Base-by-base conservation (phyloP, 2,329 filamentous ascomycete genomes). In the Fusarium temperatum region DNA sequence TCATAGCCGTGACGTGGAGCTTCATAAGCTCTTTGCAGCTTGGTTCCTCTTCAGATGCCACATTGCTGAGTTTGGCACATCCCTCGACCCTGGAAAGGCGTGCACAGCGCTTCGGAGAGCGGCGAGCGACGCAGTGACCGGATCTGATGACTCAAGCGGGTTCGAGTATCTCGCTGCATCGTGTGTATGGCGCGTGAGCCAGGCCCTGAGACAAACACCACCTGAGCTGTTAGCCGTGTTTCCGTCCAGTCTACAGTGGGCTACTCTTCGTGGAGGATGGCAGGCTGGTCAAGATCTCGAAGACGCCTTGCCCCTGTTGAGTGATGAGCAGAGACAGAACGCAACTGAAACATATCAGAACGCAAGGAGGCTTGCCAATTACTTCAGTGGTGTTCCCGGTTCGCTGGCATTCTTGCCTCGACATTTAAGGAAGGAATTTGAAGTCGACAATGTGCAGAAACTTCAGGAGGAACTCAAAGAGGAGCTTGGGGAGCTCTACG, bases 41-140 rank as follows among this genome's bases (percentile, higher is more conserved):
- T 61, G 58, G 58, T 61, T 61, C 2, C n/a, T 61, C 11, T 61
- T 61, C 18, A 8, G 48, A 44, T 61, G 58, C 11, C 48, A 61
- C 8, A 0, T 55, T 0, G 58, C 58, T 0, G 58, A 44, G 0
- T 61, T 61, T 0, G 58, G 58, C 17, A 61, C 48, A 0, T 13
- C 36, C 3, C 28, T 55, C 4, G 26, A 61, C 14, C 36, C 48
- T 10, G 48, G 13, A 2, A 36, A 18, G 2, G 58, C 58, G 0
- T 61, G 48, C 15, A 4, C n/a, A 0, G 58, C 48, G 0, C 47
- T 61, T 36, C 4, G 58, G 18, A 12, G 28, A 42, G 58, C 58
- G 0, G 58, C 58, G 5, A 61, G 58, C 2, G 48, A 61, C 2
- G 58, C 58, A 1, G n/a, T 61, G 0, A 17, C 15, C 0, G 58